Evolutionary conservation across 345 rosid species (phyloP).

Genomic region (Arabis alpina): DNA sequence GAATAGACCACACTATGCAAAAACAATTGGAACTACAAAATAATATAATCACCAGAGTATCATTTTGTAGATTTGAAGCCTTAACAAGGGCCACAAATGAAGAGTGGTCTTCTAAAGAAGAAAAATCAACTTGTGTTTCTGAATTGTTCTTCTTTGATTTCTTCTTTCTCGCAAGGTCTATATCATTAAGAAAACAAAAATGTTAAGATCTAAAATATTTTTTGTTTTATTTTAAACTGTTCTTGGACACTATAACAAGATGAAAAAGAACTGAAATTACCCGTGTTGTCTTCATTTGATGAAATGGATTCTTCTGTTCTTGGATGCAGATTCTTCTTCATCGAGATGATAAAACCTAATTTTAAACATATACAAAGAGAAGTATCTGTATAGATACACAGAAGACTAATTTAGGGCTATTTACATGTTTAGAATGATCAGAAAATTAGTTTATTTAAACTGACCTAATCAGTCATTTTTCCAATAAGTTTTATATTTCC

Average conservation of each 20-base stretch:
- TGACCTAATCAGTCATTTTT: not conserved
- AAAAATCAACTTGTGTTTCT: not conserved
- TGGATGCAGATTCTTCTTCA: slow-evolving; percentile 1
- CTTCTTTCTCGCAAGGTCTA: not conserved
- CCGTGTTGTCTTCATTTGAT: not conserved
- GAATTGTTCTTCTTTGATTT: not conserved
- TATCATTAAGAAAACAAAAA: not conserved
- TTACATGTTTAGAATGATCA: not conserved
- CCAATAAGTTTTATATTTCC: too few relatives aligned
- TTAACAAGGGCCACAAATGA: not conserved
- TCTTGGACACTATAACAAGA: not conserved
- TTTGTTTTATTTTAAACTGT: not conserved
- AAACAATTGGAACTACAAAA: not conserved
- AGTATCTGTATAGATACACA: not conserved
- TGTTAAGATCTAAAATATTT: not conserved
- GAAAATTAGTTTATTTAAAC: too few relatives aligned
- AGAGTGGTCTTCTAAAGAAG: not conserved
- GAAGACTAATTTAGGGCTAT: not conserved
- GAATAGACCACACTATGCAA: not conserved
- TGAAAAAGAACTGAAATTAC: slow-evolving; percentile 7
- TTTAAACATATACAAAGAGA: not conserved
- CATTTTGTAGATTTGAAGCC: not conserved
- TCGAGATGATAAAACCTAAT: not conserved
- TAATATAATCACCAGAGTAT: not conserved
- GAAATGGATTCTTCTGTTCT: slow-evolving; percentile 6